A percentile compares a stretch with the other conserved stretches of the same genome.
Evolutionary conservation across 805 yeast genomes (phyloP).

Genomic region (Teunomyces tritomae): DNA sequence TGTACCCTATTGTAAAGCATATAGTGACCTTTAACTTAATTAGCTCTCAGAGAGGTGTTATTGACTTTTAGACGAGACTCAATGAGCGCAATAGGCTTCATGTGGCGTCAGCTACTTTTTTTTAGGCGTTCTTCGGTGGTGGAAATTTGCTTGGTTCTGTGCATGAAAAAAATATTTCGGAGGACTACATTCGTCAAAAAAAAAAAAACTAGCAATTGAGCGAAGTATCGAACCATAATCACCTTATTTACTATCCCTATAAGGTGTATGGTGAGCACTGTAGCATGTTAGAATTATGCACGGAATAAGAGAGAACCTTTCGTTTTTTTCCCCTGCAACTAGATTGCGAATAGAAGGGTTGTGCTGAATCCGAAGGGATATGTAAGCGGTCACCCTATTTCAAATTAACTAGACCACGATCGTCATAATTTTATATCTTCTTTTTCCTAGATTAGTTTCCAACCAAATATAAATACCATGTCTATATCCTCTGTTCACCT

Average conservation of each 20-base stretch:
- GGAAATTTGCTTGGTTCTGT: not conserved
- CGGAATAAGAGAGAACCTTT: not conserved
- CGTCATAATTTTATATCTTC: conserved; percentile 1
- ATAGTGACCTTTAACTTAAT: too few relatives aligned
- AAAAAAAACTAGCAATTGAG: not conserved
- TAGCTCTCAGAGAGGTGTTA: not conserved
- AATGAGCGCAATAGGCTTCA: not conserved
- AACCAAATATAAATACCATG: not conserved
- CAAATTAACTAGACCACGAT: not conserved
- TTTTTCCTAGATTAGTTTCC: not conserved
- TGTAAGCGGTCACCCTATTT: conserved; percentile 1
- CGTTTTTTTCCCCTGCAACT: too few relatives aligned
- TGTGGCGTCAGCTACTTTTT: not conserved
- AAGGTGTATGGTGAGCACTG: not conserved
- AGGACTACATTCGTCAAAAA: not conserved
- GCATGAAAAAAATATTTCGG: conserved; percentile 1
- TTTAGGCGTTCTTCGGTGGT: not conserved
- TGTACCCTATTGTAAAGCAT: too few relatives aligned
- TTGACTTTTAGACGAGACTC: not conserved
- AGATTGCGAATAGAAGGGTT: too few relatives aligned
- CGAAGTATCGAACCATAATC: not conserved
- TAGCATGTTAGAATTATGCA: not conserved
- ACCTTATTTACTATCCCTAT: not conserved
- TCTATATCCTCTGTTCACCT: not conserved
- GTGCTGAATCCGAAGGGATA: not conserved